These are phyloP conservation scores for Huntiella decipiens DNA, from an alignment of 2,329 filamentous ascomycete genomes.

Conservation along the genomic window DNA sequence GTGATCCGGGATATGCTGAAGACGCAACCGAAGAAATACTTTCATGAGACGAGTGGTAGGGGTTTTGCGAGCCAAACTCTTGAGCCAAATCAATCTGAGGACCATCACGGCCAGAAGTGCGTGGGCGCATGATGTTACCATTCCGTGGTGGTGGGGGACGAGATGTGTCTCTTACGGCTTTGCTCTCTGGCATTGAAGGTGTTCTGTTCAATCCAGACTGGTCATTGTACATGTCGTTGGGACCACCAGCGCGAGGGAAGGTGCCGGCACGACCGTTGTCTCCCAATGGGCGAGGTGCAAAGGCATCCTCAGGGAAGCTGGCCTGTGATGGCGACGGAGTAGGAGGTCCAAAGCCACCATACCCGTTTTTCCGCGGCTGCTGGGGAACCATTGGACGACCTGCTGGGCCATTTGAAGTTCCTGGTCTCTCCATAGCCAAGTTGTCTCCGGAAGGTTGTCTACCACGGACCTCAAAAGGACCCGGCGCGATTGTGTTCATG, in stretches of 20 bases:
- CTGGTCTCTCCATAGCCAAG: constrained; percentile 13
- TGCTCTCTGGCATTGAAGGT: constrained; percentile 17
- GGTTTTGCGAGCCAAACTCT: constrained; percentile 42
- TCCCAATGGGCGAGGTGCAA: constrained; percentile 20
- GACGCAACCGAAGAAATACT: constrained; percentile 8
- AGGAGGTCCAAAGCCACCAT: constrained; percentile 38
- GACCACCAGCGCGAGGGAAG: constrained; percentile 26
- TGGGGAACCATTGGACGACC: constrained; percentile 14
- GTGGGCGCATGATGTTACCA: constrained; percentile 27
- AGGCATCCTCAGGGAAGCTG: constrained; percentile 16
- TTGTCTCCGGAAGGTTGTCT: constrained; percentile 15
- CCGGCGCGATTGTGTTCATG: constrained; percentile 47
- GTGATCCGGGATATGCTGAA: constrained; percentile 21
- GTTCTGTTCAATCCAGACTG: constrained; percentile 3
- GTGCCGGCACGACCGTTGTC: constrained; percentile 31
- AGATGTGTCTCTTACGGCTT: constrained; percentile 23
- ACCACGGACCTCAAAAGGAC: constrained; percentile 38
- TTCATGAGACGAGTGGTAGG: constrained; percentile 33
- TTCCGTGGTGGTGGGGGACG: constrained; percentile 31
- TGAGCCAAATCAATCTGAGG: constrained; percentile 35
- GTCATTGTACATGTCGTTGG: neutral
- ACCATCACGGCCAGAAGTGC: constrained; percentile 20
- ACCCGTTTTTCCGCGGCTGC: constrained; percentile 30
- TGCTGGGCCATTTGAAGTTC: constrained; percentile 17
- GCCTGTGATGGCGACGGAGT: constrained; percentile 16